phyloP scores from a whole-genome alignment of 2,329 filamentous ascomycete species.

The Colletotrichum sp. region DNA sequence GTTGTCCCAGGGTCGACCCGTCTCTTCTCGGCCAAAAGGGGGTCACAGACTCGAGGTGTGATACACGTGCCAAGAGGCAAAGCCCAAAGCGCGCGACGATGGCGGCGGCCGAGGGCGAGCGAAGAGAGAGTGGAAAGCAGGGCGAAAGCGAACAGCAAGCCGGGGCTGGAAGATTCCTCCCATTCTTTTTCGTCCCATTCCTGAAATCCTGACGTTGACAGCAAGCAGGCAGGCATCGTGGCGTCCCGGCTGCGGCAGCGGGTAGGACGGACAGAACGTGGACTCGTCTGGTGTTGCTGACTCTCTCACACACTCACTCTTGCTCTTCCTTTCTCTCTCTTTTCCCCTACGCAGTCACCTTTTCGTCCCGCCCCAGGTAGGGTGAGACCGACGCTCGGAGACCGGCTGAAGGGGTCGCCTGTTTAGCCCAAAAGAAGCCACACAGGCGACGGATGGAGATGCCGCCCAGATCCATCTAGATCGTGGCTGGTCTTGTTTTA shows the following conservation, averaged over 20 bases:
- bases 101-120: background rate
- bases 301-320: background rate
- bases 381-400: conserved; percentile 2
- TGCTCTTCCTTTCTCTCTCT: background rate
- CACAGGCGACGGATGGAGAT: background rate
- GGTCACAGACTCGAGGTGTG: conserved; percentile 12
- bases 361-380: background rate
- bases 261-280: background rate
- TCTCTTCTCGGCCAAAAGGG: conserved; percentile 1
- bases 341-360: background rate
- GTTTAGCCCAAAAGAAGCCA: background rate
- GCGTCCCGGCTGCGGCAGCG: background rate
- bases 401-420: background rate
- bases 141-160: background rate
- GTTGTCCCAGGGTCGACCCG: background rate
- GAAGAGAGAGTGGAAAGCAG: background rate
- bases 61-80: conserved; percentile 14
- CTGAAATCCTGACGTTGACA: conserved; percentile 13
- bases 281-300: conserved; percentile 2
- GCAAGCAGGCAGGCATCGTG: background rate
- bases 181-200: conserved; percentile 9
- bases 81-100: background rate
- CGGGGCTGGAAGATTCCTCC: background rate
- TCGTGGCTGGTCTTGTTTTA: background rate
- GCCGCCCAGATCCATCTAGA: background rate